Evolutionary conservation across 225 moss, liverwort and hornwort genomes (phyloP).

Genomic region (Pleurozium schreberi): DNA sequence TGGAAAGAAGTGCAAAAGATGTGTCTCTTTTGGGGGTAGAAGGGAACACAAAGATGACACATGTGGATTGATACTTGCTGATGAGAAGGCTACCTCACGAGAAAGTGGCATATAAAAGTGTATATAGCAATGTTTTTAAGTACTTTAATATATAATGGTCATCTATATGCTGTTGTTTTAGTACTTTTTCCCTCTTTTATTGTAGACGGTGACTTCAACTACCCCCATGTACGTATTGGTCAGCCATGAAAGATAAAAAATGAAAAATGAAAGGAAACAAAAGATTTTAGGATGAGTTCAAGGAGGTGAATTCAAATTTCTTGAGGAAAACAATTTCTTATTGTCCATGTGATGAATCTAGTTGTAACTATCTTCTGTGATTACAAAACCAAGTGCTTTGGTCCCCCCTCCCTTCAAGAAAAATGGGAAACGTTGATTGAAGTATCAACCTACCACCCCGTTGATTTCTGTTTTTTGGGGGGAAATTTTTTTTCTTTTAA

Average conservation of each 20-base stretch:
- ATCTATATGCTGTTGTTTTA: rapidly evolving
- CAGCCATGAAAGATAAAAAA: not conserved
- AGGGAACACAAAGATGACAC: not conserved
- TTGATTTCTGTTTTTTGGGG: too few species aligned
- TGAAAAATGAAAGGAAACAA: not conserved
- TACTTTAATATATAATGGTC: not conserved
- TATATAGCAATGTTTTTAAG: not conserved
- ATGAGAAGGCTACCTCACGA: rapidly evolving
- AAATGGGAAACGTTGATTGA: too few species aligned
- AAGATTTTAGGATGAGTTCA: not conserved
- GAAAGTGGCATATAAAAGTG: not conserved
- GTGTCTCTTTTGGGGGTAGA: rapidly evolving
- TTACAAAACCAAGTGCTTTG: too few species aligned
- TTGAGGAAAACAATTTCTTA: not conserved
- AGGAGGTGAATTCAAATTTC: not conserved
- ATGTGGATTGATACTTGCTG: rapidly evolving
- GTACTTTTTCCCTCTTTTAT: not conserved
- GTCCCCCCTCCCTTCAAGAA: too few species aligned
- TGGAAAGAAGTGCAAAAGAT: not conserved
- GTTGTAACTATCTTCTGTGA: too few species aligned
- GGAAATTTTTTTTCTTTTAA: too few species aligned
- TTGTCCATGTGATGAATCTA: not conserved
- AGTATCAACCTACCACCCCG: too few species aligned
- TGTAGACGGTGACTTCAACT: not conserved
- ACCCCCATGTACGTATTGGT: not conserved